Conservation (phyloP, 2,329 filamentous ascomycete genomes). For the Trichoderma guizhouense region DNA sequence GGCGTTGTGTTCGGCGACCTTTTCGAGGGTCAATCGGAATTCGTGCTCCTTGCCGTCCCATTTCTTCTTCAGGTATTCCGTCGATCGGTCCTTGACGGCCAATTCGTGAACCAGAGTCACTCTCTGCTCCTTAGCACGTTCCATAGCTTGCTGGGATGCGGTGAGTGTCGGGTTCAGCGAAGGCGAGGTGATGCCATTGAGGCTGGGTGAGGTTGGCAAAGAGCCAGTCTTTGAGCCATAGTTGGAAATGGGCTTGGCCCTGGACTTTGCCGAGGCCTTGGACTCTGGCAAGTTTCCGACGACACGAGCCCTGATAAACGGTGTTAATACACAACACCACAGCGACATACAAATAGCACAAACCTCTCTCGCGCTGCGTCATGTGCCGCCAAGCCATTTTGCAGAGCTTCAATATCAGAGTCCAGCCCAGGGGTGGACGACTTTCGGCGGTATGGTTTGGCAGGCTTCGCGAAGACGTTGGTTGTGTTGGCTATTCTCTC, state of each 20-base stretch:
- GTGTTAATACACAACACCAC: conserved; percentile 16
- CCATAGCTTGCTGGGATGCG: conserved; percentile 49
- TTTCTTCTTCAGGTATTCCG: conserved; percentile 47
- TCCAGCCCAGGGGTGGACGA: conserved; percentile 41
- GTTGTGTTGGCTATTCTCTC: conserved; percentile 50
- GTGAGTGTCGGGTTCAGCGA: conserved; percentile 47
- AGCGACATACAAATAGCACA: conserved; percentile 22
- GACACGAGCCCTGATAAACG: conserved; percentile 32
- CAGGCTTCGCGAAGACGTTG: conserved; percentile 46
- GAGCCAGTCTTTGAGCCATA: conserved; percentile 38
- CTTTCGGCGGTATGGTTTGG: conserved; percentile 32
- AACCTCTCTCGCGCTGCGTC: conserved; percentile 37
- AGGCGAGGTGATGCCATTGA: conserved; percentile 54
- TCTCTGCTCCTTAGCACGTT: conserved; percentile 53
- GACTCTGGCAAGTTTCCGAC: conserved; percentile 34
- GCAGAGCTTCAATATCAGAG: conserved; percentile 49
- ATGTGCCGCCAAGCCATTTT: conserved; percentile 39
- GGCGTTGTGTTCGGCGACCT: conserved; percentile 53
- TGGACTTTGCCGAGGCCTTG: conserved; percentile 37
- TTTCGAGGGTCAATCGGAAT: conserved; percentile 52
- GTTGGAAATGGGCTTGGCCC: conserved; percentile 42
- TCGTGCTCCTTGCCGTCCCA: conserved; percentile 54
- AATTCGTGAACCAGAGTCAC: conserved; percentile 58
- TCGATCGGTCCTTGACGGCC: conserved; percentile 51
- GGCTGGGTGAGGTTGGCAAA: conserved; percentile 53